phyloP scores from a whole-genome alignment of 306 rosid species.

The Vachellia collinsii region DNA sequence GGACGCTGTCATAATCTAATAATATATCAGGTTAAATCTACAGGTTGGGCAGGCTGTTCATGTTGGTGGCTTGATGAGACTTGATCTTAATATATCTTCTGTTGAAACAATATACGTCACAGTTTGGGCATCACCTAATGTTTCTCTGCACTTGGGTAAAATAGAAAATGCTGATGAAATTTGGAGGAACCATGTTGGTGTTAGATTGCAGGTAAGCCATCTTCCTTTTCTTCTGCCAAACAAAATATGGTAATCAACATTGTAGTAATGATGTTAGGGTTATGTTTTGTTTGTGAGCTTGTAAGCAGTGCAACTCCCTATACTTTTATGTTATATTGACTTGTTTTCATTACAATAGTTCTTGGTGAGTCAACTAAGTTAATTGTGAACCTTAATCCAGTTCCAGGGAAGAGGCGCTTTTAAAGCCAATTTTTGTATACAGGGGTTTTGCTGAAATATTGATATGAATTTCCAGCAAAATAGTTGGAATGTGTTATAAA shows the following conservation, averaged over 20 bases:
- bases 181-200: constrained; percentile 79
- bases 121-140: constrained; percentile 83
- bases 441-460: background rate
- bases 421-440: background rate
- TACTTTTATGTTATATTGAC: constrained; percentile 10
- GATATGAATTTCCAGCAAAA: constrained; percentile 17
- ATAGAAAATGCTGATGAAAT: constrained; percentile 88
- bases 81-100: constrained; percentile 75
- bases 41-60: constrained; percentile 86
- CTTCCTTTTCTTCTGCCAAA: constrained; percentile 21
- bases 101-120: constrained; percentile 83
- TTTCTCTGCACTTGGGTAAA: constrained; percentile 91
- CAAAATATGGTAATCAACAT: constrained; percentile 1
- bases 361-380: background rate
- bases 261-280: background rate
- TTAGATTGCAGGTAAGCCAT: constrained; percentile 74
- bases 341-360: background rate
- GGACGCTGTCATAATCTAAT: constrained; percentile 27
- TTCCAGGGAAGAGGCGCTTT: constrained; percentile 1
- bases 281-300: constrained; percentile 19
- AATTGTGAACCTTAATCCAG: constrained; percentile 23
- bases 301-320: background rate
- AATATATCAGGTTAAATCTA: constrained; percentile 39
- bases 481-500: background rate
- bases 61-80: constrained; percentile 80